These are phyloP conservation scores for Fraxinus platypoda DNA, from an alignment of 305 asterid genomes.

Conservation along the genomic window DNA sequence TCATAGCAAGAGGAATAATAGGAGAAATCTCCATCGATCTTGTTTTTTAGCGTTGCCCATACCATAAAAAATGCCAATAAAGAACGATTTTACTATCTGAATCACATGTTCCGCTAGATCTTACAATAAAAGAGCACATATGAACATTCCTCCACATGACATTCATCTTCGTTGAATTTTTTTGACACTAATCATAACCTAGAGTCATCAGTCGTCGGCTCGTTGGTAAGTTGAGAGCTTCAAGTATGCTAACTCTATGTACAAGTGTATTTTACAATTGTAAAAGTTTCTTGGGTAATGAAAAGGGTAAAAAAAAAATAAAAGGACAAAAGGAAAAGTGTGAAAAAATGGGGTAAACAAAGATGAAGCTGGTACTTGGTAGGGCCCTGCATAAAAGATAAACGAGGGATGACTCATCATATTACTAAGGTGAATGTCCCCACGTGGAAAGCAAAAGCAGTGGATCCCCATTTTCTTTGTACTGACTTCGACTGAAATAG, in stretches of 20 bases:
- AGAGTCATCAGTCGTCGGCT: not conserved
- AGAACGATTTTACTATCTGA: not conserved
- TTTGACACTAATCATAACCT: not conserved
- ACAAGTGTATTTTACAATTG: not conserved
- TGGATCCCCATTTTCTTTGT: conserved; percentile 20
- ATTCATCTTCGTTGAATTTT: not conserved
- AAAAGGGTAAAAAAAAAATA: too few relatives aligned
- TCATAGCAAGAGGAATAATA: not conserved
- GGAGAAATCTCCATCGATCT: not conserved
- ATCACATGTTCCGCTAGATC: too few relatives aligned
- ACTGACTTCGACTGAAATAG: conserved; percentile 21
- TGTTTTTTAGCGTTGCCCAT: too few relatives aligned
- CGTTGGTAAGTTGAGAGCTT: not conserved
- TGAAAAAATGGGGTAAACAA: not conserved
- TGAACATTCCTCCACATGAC: not conserved
- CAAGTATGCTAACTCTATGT: not conserved
- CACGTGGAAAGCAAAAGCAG: not conserved
- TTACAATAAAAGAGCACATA: not conserved
- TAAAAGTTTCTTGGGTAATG: not conserved
- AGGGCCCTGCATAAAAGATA: not conserved
- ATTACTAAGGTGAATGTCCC: not conserved
- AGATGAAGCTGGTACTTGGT: not conserved
- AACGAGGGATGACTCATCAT: not conserved
- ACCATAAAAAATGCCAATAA: too few relatives aligned
- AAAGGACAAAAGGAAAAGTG: not conserved